Percentiles rank a stretch among this genome's conserved stretches.
Conservation (phyloP, 2,329 filamentous ascomycete species). For the Rutstroemia sp. region DNA sequence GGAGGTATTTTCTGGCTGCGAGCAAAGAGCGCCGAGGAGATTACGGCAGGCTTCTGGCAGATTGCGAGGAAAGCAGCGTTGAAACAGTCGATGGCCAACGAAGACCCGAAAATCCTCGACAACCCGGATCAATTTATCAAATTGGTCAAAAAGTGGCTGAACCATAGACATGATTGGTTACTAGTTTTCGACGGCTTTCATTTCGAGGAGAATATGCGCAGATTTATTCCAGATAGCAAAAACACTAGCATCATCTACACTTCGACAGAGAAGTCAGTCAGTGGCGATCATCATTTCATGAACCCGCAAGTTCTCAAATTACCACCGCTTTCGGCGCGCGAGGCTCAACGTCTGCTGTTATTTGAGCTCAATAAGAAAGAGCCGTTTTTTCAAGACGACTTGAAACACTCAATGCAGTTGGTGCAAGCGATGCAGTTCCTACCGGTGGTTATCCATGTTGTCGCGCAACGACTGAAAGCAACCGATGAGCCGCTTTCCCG, state of each 20-base stretch:
- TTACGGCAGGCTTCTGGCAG: constrained; percentile 56
- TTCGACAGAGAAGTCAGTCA: constrained; percentile 51
- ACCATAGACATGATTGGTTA: constrained; percentile 55
- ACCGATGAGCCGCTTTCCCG: constrained; percentile 54
- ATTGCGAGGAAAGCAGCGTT: constrained; percentile 52
- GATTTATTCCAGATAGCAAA: constrained; percentile 57
- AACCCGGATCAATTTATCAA: constrained; percentile 43
- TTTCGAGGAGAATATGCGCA: constrained; percentile 48
- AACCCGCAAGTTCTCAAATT: constrained; percentile 51
- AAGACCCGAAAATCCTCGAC: constrained; percentile 22
- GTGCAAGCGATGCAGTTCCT: constrained; percentile 57
- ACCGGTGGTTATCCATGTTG: constrained; percentile 61
- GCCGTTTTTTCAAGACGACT: constrained; percentile 45
- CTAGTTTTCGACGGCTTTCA: constrained; percentile 60
- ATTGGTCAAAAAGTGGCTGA: constrained; percentile 55
- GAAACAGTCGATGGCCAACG: constrained; percentile 25
- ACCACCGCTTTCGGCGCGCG: constrained; percentile 43
- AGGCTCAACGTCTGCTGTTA: constrained; percentile 54
- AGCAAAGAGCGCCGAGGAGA: constrained; percentile 50
- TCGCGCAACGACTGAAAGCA: constrained; percentile 53
- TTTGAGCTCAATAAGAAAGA: constrained; percentile 53
- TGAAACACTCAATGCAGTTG: constrained; percentile 49
- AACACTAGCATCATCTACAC: constrained; percentile 62
- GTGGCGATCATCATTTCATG: constrained; percentile 49
- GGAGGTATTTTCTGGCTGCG: constrained; percentile 66